phyloP scores from a whole-genome alignment of 2,329 filamentous ascomycete genomes.

The Diaporthe eres region DNA sequence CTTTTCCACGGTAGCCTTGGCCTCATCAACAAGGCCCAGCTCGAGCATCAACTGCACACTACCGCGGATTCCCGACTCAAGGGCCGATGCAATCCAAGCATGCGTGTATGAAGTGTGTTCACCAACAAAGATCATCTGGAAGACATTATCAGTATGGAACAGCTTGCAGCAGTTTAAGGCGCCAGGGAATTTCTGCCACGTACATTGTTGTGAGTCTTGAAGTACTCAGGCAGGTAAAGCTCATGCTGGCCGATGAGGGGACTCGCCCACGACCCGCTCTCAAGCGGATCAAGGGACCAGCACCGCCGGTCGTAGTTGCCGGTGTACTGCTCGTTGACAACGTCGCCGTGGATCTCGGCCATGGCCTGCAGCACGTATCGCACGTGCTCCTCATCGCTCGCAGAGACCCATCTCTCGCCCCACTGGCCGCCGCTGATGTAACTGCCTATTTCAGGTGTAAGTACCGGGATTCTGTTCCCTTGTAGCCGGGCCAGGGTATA shows the following conservation, averaged over 20 bases:
- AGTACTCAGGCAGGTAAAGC: slow-evolving; percentile 80
- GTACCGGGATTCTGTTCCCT: neutral
- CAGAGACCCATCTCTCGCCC: slow-evolving; percentile 57
- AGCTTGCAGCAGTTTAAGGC: too few species aligned
- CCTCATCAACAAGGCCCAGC: slow-evolving; percentile 78
- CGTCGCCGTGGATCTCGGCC: slow-evolving; percentile 74
- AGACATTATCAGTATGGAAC: neutral
- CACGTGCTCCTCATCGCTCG: slow-evolving; percentile 73
- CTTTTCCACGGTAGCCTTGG: slow-evolving; percentile 72
- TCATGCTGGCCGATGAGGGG: slow-evolving; percentile 76
- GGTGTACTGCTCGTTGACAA: slow-evolving; percentile 73
- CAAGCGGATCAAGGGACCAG: slow-evolving; percentile 74
- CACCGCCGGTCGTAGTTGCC: slow-evolving; percentile 76
- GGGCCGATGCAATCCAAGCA: slow-evolving; percentile 77
- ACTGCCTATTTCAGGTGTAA: neutral
- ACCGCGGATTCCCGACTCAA: slow-evolving; percentile 77
- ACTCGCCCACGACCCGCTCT: slow-evolving; percentile 73
- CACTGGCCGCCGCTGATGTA: slow-evolving; percentile 66
- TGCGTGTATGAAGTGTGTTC: slow-evolving; percentile 82
- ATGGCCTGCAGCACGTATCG: slow-evolving; percentile 75
- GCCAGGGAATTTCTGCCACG: neutral
- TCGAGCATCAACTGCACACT: slow-evolving; percentile 75
- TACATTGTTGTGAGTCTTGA: slow-evolving; percentile 75
- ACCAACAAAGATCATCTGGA: slow-evolving; percentile 71
- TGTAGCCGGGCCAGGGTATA: accelerated